Evolutionary conservation across 176 grass and related monocot genomes (phyloP), one percentile per base, ranked within the genome.

Genomic region (Microstegium vimineum): DNA sequence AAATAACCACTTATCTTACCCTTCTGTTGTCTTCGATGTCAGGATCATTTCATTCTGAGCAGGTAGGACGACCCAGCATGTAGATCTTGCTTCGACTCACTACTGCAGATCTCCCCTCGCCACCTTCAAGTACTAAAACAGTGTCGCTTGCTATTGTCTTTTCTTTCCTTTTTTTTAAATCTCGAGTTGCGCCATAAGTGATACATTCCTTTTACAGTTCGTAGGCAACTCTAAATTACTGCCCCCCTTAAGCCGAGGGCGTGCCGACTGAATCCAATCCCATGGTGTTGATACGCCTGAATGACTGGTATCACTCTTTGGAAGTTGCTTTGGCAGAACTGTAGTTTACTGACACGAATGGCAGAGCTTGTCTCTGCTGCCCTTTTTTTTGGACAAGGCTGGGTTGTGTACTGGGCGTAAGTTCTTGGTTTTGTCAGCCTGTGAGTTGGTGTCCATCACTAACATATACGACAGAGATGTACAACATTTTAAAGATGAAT

Each of bases 1-100:
- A 71, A 23, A n/a, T n/a, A n/a, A 4, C 60, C 1, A 68, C 26
- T 80, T 30, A 85, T 47, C 64, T 73, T 75, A 70, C 23, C 8
- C 2, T 56, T 4, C 1, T 25, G 11, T 49, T 81, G 16, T 67
- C 38, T 71, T 76, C 12, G 14, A 66, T 78, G 46, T n/a, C 89
- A 99, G 96, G 70, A 31, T 18, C 96, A 95, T 88, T 91, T 93
- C 31, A 95, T 94, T 87, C 77, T 99, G 68, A 95, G 87, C 91
- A 35, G 95, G 96, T 99, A 99, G 15, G 89, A 94, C 65, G 96
- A 99, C 41, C 74, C 95, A n/a, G 65, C 79, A 90, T 31, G 81
- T 94, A 25, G 87, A 95, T 81, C 96, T 99, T 27, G 73, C 96
- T 66, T 93, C 93, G 15, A 99, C 84, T 99, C 60, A 99, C 74